Percentiles rank a stretch among this genome's conserved stretches.
Conservation (phyloP, 306 rosid species). For the Oxytropis ochrocephala region DNA sequence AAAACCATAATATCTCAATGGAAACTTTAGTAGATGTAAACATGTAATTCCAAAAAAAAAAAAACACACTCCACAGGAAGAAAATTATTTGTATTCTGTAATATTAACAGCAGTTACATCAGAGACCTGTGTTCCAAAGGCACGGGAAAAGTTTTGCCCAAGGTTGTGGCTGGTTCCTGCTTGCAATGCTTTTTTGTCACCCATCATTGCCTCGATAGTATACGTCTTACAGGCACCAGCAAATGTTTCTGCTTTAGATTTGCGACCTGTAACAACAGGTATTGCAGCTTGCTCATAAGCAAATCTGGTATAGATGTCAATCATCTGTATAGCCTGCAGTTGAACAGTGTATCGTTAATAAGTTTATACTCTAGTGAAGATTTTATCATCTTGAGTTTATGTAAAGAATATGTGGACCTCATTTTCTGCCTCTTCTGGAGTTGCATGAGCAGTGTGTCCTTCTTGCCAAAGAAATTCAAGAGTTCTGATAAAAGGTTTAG, state of each 20-base stretch:
- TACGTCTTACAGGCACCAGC: slow-evolving; percentile 92
- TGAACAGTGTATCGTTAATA: slow-evolving; percentile 24
- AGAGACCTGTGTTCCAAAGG: slow-evolving; percentile 80
- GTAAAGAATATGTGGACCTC: slow-evolving; percentile 51
- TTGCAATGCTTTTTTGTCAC: slow-evolving; percentile 91
- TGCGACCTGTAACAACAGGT: slow-evolving; percentile 93
- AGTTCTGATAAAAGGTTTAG: slow-evolving; percentile 91
- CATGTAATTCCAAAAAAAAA: background rate
- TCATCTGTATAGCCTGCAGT: slow-evolving; percentile 95
- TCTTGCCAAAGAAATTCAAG: slow-evolving; percentile 99
- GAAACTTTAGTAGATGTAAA: background rate
- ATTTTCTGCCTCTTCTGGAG: slow-evolving; percentile 83
- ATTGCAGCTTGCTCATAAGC: slow-evolving; percentile 87
- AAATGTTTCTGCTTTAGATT: slow-evolving; percentile 92
- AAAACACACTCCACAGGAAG: background rate
- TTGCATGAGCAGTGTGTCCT: slow-evolving; percentile 97
- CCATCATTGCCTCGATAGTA: slow-evolving; percentile 99
- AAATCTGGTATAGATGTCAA: slow-evolving; percentile 85
- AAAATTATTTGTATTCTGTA: background rate
- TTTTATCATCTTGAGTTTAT: background rate
- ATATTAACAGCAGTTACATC: background rate
- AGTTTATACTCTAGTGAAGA: background rate
- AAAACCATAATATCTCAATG: background rate
- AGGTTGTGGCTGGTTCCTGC: slow-evolving; percentile 99
- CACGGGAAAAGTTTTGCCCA: slow-evolving; percentile 93